Conservation (phyloP, 106 monocot genomes). For the Allium sativum region DNA sequence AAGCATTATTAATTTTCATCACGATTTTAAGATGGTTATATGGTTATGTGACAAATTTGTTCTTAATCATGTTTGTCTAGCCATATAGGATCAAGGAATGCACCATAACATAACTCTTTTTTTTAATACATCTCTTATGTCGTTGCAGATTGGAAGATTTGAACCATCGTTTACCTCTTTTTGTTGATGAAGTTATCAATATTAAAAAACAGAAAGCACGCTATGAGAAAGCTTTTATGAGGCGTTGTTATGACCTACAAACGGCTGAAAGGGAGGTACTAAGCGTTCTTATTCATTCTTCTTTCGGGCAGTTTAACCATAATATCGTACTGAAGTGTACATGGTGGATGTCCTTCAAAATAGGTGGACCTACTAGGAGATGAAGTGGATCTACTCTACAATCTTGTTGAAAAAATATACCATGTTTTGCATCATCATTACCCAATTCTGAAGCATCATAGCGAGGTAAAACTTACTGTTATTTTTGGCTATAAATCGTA, state of each 20-base stretch:
- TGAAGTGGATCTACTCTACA: constrained; percentile 52
- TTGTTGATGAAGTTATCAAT: constrained; percentile 21
- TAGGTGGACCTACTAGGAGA: constrained; percentile 86
- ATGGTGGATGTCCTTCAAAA: constrained; percentile 1
- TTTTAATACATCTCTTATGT: too few relatives aligned
- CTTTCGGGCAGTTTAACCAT: neutral
- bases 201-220: constrained; percentile 31
- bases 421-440: constrained; percentile 33
- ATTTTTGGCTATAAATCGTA: neutral
- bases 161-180: constrained; percentile 7
- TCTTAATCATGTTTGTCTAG: too few relatives aligned
- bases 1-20: too few relatives aligned
- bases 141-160: constrained; percentile 44
- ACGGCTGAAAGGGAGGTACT: constrained; percentile 64
- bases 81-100: too few relatives aligned
- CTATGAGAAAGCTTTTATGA: constrained; percentile 55
- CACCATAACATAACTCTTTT: too few relatives aligned
- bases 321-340: neutral
- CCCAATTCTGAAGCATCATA: constrained; percentile 36
- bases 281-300: neutral
- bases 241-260: constrained; percentile 61
- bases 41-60: too few relatives aligned
- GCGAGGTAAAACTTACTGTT: constrained; percentile 25
- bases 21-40: too few relatives aligned
- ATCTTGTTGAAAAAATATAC: constrained; percentile 51